Evolutionary conservation across 2,329 filamentous ascomycete genomes (phyloP), one percentile per base, ranked within the genome.

Genomic region (Aspergillus sp.): DNA sequence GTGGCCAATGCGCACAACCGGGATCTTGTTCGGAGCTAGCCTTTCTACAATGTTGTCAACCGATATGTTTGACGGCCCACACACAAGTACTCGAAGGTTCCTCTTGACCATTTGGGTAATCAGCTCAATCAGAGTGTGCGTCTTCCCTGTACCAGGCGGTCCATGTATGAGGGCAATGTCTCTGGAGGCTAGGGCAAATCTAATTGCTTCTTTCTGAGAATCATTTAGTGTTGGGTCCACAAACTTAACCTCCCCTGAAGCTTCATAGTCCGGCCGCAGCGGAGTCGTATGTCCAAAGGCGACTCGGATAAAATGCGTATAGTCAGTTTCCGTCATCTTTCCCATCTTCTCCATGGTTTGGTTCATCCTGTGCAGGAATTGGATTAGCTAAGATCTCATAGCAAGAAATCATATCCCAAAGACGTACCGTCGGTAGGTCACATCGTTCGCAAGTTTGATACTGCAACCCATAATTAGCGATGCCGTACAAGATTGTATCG

Each of bases 41-140:
- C 95, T 87, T 75, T 99, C 95, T 8, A 97, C 93, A 57, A 99
- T 96, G 70, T 99, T 99, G 82, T 99, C 95, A 1, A 99, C 95
- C 0, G 91, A 95, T 66, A 99, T 93, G 72, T 99, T 99, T 30
- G 91, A 96, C 0, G 95, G 95, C 0, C 93, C 95, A 68, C 95
- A 98, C n/a, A 98, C 93, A 2, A 98, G 82, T 11, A 98, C 81
- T 1, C 92, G 86, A 54, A 88, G 82, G 34, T 86, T 83, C 22
- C 85, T 84, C 69, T 87, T 88, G 54, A 96, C 80, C 65, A 98
- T 79, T 70, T 99, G 95, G n/a, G 96, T 81, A 60, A 99, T 96
- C 12, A 99, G 81, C 74, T 99, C 95, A 59, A 99, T 93, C 40
- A 99, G 78, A 0, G 95, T 98, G 71, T 98, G 93, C 0, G 95